Percentiles rank a stretch among this genome's conserved stretches.
These are phyloP conservation scores for Exobasidium rhododendri DNA, from an alignment of 1,284 basidiomycete species.

Conservation along the genomic window DNA sequence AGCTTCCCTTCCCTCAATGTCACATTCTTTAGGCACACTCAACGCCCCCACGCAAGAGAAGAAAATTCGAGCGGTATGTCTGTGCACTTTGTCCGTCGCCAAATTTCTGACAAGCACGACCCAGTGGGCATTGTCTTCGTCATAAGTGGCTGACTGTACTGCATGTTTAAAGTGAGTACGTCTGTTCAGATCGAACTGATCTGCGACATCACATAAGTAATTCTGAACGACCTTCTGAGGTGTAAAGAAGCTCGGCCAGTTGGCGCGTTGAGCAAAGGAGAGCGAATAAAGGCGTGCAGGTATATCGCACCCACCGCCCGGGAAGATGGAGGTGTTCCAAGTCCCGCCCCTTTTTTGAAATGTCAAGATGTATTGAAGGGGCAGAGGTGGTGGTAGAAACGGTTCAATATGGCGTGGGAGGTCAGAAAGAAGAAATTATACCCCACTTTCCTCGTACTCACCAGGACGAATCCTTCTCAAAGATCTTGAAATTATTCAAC, in stretches of 20 bases:
- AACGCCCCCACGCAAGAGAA: slow-evolving; percentile 47
- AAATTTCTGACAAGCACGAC: slow-evolving; percentile 34
- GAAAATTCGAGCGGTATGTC: slow-evolving; percentile 32
- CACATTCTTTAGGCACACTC: slow-evolving; percentile 43
- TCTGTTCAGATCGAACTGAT: slow-evolving; percentile 10
- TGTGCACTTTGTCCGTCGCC: background rate
- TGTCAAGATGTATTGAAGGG: background rate
- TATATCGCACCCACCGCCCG: slow-evolving; percentile 46
- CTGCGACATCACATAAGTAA: slow-evolving; percentile 5
- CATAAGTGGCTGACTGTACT: slow-evolving; percentile 38
- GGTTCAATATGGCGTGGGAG: background rate
- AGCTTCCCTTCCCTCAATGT: slow-evolving; percentile 39
- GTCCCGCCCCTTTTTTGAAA: too few species aligned
- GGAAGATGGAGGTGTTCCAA: slow-evolving; percentile 36
- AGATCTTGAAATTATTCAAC: slow-evolving; percentile 6
- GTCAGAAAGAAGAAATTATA: background rate
- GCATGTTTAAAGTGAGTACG: slow-evolving; percentile 39
- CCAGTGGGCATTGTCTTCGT: slow-evolving; percentile 42
- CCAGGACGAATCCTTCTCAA: slow-evolving; percentile 7
- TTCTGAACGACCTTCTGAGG: background rate
- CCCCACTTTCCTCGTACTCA: too few species aligned
- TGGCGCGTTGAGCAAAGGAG: slow-evolving; percentile 42
- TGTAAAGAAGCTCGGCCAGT: slow-evolving; percentile 46
- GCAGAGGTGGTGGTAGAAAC: background rate
- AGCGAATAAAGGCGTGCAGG: slow-evolving; percentile 51